Percentiles rank a stretch among this genome's conserved stretches.
phyloP scores from a whole-genome alignment of 2,329 filamentous ascomycete species.

The Cladophialophora chaetospira region DNA sequence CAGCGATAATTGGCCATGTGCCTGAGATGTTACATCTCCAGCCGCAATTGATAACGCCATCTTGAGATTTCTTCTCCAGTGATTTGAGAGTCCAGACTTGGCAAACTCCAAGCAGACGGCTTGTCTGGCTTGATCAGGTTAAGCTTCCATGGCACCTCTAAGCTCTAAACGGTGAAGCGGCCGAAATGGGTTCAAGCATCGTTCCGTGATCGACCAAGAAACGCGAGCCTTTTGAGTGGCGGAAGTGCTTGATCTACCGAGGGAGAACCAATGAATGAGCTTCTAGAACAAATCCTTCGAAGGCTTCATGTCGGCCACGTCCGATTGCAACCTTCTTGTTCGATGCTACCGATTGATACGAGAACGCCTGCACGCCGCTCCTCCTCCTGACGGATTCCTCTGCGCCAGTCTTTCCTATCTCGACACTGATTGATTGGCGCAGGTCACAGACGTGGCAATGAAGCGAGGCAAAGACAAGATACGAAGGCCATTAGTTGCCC shows the following conservation, averaged over 20 bases:
- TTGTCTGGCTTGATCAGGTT: slow-evolving; percentile 3
- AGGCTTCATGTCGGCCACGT: neutral
- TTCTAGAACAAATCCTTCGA: slow-evolving; percentile 4
- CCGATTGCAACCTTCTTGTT: slow-evolving; percentile 1
- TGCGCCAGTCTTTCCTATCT: neutral
- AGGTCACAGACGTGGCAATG: neutral
- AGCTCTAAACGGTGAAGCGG: neutral
- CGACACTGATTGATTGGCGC: neutral
- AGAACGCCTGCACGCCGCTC: neutral
- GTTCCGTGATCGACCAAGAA: slow-evolving; percentile 4
- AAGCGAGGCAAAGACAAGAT: neutral
- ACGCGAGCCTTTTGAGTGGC: slow-evolving; percentile 1
- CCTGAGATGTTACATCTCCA: slow-evolving; percentile 3
- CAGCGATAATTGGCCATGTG: neutral
- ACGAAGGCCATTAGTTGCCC: neutral
- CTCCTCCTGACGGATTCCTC: neutral
- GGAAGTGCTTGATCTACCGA: neutral
- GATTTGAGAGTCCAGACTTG: neutral
- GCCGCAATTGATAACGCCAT: neutral
- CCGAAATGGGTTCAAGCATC: neutral
- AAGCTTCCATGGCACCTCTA: slow-evolving; percentile 5
- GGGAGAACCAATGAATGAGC: neutral
- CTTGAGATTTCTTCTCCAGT: neutral
- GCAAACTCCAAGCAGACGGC: neutral
- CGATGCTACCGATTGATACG: neutral